phyloP scores from a whole-genome alignment of 139 green algal species.

The Picocystis salinarum region DNA sequence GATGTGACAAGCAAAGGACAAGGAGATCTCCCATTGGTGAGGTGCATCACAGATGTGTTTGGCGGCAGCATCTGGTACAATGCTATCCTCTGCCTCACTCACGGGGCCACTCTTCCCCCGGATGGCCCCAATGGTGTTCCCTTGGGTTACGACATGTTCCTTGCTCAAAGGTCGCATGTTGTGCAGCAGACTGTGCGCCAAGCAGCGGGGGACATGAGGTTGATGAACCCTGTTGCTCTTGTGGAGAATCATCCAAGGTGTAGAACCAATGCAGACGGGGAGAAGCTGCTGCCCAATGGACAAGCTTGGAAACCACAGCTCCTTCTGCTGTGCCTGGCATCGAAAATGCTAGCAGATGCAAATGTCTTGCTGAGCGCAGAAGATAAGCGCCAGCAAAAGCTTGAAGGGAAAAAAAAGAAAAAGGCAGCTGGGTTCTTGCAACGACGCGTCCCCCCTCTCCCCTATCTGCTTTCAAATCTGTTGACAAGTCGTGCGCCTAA shows the following conservation, averaged over 20 bases:
- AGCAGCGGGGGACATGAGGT: slow-evolving; percentile 26
- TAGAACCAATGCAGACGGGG: slow-evolving; percentile 29
- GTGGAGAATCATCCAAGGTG: slow-evolving; percentile 49
- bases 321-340: slow-evolving; percentile 47
- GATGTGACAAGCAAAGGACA: slow-evolving; percentile 5
- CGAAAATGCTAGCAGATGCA: slow-evolving; percentile 47
- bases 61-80: slow-evolving; percentile 49
- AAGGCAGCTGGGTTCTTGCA: too few relatives aligned
- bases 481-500: slow-evolving; percentile 31
- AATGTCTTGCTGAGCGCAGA: slow-evolving; percentile 41
- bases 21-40: slow-evolving; percentile 34
- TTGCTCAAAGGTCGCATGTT: slow-evolving; percentile 32
- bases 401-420: too few relatives aligned
- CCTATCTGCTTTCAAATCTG: slow-evolving; percentile 43
- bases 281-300: slow-evolving; percentile 51
- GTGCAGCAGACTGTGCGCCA: slow-evolving; percentile 41
- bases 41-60: slow-evolving; percentile 36
- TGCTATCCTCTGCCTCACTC: slow-evolving; percentile 50
- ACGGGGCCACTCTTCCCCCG: slow-evolving; percentile 36
- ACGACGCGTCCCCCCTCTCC: slow-evolving; percentile 33
- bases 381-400: too few relatives aligned
- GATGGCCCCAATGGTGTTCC: slow-evolving; percentile 25
- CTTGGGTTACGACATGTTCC: slow-evolving; percentile 41
- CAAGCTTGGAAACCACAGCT: slow-evolving; percentile 44
- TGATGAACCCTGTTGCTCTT: slow-evolving; percentile 49